Percentiles rank a stretch among this genome's conserved stretches.
Evolutionary conservation across 2,329 filamentous ascomycete species (phyloP).

Genomic region (Fusarium coffeatum): DNA sequence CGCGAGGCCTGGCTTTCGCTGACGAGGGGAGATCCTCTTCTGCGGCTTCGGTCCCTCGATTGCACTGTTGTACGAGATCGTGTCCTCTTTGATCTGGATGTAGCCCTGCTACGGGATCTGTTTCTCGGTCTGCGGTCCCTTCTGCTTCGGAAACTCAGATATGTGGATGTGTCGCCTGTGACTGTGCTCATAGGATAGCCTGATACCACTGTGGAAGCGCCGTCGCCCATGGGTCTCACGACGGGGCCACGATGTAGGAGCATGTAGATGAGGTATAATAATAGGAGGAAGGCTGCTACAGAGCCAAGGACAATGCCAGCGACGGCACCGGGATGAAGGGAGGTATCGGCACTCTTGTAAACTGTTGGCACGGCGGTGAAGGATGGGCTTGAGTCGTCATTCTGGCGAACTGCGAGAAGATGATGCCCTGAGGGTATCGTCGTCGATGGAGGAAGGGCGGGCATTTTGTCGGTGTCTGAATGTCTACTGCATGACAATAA

Average conservation of each 20-base stretch:
- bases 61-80: slow-evolving; percentile 41
- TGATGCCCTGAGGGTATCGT: slow-evolving; percentile 27
- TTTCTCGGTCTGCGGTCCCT: slow-evolving; percentile 31
- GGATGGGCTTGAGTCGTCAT: slow-evolving; percentile 29
- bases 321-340: slow-evolving; percentile 56
- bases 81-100: slow-evolving; percentile 34
- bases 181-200: slow-evolving; percentile 38
- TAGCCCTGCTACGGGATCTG: slow-evolving; percentile 27
- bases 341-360: slow-evolving; percentile 53
- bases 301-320: slow-evolving; percentile 60
- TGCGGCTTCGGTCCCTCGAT: slow-evolving; percentile 35
- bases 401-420: slow-evolving; percentile 40
- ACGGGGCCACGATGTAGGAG: slow-evolving; percentile 58
- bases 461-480: slow-evolving; percentile 18
- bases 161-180: slow-evolving; percentile 39
- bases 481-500: slow-evolving; percentile 12
- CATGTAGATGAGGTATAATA: slow-evolving; percentile 64
- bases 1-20: slow-evolving; percentile 26
- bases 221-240: slow-evolving; percentile 41
- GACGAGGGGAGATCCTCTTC: slow-evolving; percentile 38
- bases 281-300: slow-evolving; percentile 63
- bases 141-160: slow-evolving; percentile 39
- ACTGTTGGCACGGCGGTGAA: slow-evolving; percentile 51
- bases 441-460: slow-evolving; percentile 28
- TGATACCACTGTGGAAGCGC: slow-evolving; percentile 26